Conservation (phyloP, 1,139 yeast genomes). For the Lodderomyces oxycetoniae region DNA sequence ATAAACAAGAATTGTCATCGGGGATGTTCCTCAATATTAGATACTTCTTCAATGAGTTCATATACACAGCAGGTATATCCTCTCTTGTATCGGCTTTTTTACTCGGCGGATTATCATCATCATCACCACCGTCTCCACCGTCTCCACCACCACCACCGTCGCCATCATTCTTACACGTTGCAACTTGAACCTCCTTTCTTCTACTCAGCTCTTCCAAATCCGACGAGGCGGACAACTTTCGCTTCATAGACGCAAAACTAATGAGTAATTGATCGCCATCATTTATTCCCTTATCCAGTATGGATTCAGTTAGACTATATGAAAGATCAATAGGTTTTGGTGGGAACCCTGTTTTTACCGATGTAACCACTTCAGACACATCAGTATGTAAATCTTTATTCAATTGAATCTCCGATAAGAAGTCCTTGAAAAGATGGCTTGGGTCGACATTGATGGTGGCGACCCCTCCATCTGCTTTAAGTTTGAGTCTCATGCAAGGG, state of each 20-base stretch:
- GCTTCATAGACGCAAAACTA: constrained; percentile 17
- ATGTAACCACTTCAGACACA: constrained; percentile 10
- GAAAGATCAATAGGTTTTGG: constrained; percentile 42
- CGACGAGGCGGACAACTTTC: constrained; percentile 6
- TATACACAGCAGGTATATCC: constrained; percentile 27
- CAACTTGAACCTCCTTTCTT: too few relatives aligned
- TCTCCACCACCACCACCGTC: too few relatives aligned
- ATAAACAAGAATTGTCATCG: constrained; percentile 78
- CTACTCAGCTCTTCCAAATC: constrained; percentile 1
- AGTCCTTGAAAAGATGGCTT: constrained; percentile 13
- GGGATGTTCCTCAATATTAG: constrained; percentile 58
- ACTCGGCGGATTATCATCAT: neutral
- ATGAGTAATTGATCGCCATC: constrained; percentile 57
- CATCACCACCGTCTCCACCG: too few relatives aligned
- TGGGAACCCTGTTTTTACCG: constrained; percentile 57
- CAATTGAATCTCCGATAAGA: constrained; percentile 16
- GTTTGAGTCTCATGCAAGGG: constrained; percentile 21
- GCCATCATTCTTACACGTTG: too few relatives aligned
- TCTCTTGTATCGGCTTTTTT: constrained; percentile 10
- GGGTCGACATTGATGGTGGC: constrained; percentile 16
- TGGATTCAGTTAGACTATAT: constrained; percentile 13
- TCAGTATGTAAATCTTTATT: constrained; percentile 15
- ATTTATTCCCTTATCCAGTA: constrained; percentile 42
- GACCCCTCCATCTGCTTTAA: constrained; percentile 19
- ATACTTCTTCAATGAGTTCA: constrained; percentile 19